Conservation (phyloP, 1,284 basidiomycete species). For the Cutaneotrichosporon mucoides region DNA sequence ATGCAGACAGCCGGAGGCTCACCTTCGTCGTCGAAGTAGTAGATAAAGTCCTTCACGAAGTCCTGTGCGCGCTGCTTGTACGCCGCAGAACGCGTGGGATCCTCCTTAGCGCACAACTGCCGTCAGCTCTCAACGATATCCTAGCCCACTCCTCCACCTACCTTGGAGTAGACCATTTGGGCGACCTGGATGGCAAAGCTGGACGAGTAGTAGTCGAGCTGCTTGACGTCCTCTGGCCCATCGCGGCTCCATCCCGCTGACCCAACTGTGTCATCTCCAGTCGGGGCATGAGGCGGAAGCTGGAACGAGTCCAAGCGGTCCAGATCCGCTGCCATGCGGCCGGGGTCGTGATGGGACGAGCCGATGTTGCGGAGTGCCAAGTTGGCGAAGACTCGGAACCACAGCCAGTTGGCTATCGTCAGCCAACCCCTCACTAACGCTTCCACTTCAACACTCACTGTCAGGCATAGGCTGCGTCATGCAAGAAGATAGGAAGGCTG, state of each 20-base stretch:
- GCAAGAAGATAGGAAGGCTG: conserved; percentile 66
- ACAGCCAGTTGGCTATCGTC: conserved; percentile 65
- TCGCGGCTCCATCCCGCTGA: conserved; percentile 65
- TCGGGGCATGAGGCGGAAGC: conserved; percentile 49
- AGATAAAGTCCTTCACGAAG: conserved; percentile 66
- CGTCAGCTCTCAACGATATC: not conserved
- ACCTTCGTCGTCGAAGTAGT: conserved; percentile 71
- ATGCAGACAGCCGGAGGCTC: conserved; percentile 12
- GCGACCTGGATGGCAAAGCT: conserved; percentile 74
- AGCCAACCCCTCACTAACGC: conserved; percentile 38
- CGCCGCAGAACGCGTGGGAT: conserved; percentile 62
- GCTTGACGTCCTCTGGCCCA: conserved; percentile 69
- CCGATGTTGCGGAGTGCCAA: conserved; percentile 63
- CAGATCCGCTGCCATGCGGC: conserved; percentile 67
- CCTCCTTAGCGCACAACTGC: conserved; percentile 51
- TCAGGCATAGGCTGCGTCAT: conserved; percentile 61
- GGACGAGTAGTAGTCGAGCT: conserved; percentile 73
- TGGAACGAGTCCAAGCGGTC: conserved; percentile 75
- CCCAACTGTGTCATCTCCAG: conserved; percentile 46
- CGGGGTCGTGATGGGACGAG: conserved; percentile 57
- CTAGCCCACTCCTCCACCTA: not conserved
- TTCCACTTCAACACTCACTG: conserved; percentile 33
- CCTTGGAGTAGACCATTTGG: conserved; percentile 65
- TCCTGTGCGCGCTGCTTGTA: conserved; percentile 61
- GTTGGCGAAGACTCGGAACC: conserved; percentile 77